Base-by-base conservation (phyloP, 2,329 filamentous ascomycete genomes). In the Colletotrichum sp. region DNA sequence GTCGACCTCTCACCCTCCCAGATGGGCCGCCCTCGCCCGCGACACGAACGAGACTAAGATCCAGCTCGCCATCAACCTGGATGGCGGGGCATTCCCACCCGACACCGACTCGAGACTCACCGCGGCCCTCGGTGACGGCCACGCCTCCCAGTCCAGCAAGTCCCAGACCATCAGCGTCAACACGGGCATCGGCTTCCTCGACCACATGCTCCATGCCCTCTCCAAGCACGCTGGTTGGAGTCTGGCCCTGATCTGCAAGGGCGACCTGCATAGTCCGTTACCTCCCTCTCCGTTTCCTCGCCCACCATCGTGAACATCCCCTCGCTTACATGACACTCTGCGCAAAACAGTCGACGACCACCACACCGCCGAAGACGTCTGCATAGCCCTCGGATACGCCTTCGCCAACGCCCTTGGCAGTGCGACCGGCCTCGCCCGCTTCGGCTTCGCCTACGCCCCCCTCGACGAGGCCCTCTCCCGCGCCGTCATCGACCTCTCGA, bases 11-110 rank as follows among this genome's bases (percentile, higher is more conserved):
- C 55, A 75, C 43, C 60, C 71, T 69, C 82, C 86, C 58, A 94
- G 96, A 83, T 95, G 93, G 85, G 93, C 95, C 66, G 91, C 93
- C 70, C 88, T 98, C 80, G 93, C 94, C 78, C 95, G 97, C 84
- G 94, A 96, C 86, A 99, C 97, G 82, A 98, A 98, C 88, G 97
- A 99, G 89, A 99, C 97, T 83, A 98, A 97, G 84, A 98, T 99
- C 85, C 93, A 97, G 83, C 90, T 98, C 78, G 95, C 95, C 52
- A 90, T 99, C 80, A 98, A 97, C 87, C 91, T 99, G 77, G 97
- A 99, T 86, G 97, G 97, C 83, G 97, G 96, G 81, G 89, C 89
- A 56, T 94, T 95, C 83, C 92, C 94, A 30, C 88, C 91, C 16
- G 89, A 93, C 52, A 91, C 91, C 71, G 90, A 94, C 82, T 81